Conservation (phyloP, 371 early-diverging fungal genomes). For the Mucor irregularis region DNA sequence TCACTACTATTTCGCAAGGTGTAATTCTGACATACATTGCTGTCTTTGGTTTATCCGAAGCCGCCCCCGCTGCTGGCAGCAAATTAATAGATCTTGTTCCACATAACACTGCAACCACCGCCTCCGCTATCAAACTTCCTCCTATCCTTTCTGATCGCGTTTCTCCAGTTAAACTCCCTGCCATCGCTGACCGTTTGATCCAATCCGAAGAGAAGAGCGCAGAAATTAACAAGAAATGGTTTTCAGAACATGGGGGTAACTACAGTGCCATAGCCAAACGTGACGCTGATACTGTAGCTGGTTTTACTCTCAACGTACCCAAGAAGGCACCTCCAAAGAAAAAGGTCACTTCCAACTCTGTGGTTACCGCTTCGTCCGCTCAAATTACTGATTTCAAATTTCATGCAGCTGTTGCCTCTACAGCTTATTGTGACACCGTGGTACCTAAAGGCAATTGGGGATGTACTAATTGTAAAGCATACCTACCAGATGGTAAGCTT, state of each 20-base stretch:
- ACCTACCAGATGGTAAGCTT: conserved; percentile 22
- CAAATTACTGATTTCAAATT: conserved; percentile 11
- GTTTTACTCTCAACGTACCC: conserved; percentile 7
- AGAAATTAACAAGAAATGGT: conserved; percentile 5
- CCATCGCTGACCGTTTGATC: not conserved
- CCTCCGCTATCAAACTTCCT: not conserved
- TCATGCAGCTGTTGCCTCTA: conserved; percentile 21
- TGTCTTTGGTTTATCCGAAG: not conserved
- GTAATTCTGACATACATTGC: not conserved
- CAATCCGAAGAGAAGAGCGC: not conserved
- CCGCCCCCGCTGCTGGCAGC: conserved; percentile 2
- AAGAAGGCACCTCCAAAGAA: not conserved
- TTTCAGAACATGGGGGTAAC: not conserved
- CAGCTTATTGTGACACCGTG: conserved; percentile 23
- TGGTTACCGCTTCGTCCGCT: conserved; percentile 10
- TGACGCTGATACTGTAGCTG: not conserved
- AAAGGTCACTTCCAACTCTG: not conserved
- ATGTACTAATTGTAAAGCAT: conserved; percentile 16
- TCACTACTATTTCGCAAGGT: conserved; percentile 7
- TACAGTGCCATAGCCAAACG: not conserved
- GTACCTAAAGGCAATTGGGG: conserved; percentile 18
- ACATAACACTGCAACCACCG: not conserved
- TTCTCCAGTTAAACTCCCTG: not conserved
- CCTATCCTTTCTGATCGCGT: conserved; percentile 5
- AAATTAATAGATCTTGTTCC: no score